These are phyloP conservation scores for Colletotrichum simmondsii DNA, from an alignment of 2,329 filamentous ascomycete genomes.

Conservation along the genomic window DNA sequence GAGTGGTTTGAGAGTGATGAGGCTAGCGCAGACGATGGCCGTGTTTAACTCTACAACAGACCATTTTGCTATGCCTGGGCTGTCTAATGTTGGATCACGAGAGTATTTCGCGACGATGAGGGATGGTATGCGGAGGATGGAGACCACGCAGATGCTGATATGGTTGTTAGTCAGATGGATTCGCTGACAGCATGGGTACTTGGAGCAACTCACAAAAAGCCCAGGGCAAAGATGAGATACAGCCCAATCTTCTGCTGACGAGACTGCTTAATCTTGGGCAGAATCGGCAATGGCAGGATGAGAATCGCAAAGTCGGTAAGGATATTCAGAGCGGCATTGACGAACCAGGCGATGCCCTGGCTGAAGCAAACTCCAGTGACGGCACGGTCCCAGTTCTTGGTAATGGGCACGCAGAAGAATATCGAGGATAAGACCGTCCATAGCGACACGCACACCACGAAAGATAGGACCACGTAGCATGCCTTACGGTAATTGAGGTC, in stretches of 20 bases:
- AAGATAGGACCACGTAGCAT: slow-evolving; percentile 27
- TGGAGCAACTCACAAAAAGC: slow-evolving; percentile 36
- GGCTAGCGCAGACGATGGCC: slow-evolving; percentile 41
- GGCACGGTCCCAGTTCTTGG: slow-evolving; percentile 34
- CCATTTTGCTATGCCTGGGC: slow-evolving; percentile 39
- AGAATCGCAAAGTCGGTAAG: slow-evolving; percentile 40
- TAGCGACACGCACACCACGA: slow-evolving; percentile 35
- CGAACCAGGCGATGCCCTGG: slow-evolving; percentile 20
- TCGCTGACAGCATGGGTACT: no score
- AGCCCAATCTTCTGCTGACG: slow-evolving; percentile 38
- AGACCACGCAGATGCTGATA: slow-evolving; percentile 40
- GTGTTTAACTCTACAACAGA: slow-evolving; percentile 41
- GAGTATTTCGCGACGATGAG: slow-evolving; percentile 28
- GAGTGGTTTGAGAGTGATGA: slow-evolving; percentile 41
- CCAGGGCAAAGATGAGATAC: slow-evolving; percentile 40
- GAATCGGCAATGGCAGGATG: slow-evolving; percentile 40
- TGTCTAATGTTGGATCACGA: slow-evolving; percentile 38
- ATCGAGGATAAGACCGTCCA: slow-evolving; percentile 34
- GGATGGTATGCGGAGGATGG: slow-evolving; percentile 38
- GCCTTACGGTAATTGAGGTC: slow-evolving; percentile 38
- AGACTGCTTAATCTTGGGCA: slow-evolving; percentile 36
- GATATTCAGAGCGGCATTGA: slow-evolving; percentile 39
- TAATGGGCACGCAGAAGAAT: slow-evolving; percentile 38
- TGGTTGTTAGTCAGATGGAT: background rate
- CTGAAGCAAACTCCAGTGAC: slow-evolving; percentile 3